These are phyloP conservation scores for Cladorrhinum sp. DNA, from an alignment of 2,329 filamentous ascomycete genomes.

Conservation along the genomic window DNA sequence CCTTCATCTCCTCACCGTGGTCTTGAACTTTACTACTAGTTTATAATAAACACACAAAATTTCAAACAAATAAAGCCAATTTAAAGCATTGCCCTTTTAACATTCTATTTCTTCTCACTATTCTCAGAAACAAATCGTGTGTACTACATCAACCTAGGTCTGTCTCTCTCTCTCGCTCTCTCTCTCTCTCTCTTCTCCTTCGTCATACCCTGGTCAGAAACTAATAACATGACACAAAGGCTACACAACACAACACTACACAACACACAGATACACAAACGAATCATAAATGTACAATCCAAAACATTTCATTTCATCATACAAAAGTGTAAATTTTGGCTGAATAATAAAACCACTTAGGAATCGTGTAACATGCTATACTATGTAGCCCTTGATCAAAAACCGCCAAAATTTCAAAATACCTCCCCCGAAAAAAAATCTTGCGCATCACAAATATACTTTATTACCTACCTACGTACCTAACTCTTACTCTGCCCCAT, in stretches of 20 bases:
- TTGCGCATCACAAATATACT: neutral
- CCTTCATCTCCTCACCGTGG: too few species aligned
- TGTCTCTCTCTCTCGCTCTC: neutral
- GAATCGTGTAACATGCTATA: neutral
- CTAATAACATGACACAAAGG: neutral
- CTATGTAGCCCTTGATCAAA: too few species aligned
- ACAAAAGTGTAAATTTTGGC: too few species aligned
- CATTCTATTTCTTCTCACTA: too few species aligned
- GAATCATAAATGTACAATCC: neutral
- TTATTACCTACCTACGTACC: neutral
- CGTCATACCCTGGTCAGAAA: neutral
- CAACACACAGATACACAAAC: neutral
- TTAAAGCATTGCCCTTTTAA: too few species aligned
- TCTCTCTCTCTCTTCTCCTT: neutral
- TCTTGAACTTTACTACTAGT: too few species aligned
- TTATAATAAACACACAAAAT: too few species aligned
- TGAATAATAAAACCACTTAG: neutral
- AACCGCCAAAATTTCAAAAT: neutral
- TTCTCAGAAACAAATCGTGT: neutral
- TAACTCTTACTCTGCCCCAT: slow-evolving; percentile 26
- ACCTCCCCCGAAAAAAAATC: neutral
- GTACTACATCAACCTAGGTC: neutral
- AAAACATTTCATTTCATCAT: neutral
- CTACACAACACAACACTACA: neutral
- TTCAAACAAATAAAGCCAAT: too few species aligned